A percentile compares a stretch with the other conserved stretches of the same genome.
phyloP scores from a whole-genome alignment of 257 asterid genomes.

The Rehmannia glutinosa region DNA sequence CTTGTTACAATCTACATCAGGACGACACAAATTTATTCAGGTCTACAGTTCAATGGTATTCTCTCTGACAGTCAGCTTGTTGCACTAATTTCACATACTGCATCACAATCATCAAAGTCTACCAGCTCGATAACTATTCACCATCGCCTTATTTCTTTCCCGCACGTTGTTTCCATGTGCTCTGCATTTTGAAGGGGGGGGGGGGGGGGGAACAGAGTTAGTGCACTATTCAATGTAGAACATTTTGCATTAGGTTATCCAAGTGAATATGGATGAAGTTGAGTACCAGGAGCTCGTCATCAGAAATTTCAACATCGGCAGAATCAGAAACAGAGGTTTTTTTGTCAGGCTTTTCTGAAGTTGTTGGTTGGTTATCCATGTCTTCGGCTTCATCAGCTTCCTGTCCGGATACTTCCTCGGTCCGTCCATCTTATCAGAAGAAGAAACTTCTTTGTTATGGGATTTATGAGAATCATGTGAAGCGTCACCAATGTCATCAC shows the following conservation, averaged over 20 bases:
- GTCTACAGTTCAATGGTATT: slow-evolving; percentile 13
- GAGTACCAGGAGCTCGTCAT: slow-evolving; percentile 86
- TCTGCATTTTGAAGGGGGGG: slow-evolving; percentile 46
- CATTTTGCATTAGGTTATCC: background rate
- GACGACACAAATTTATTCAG: slow-evolving; percentile 6
- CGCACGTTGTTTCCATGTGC: slow-evolving; percentile 70
- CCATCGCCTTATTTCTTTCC: slow-evolving; percentile 51
- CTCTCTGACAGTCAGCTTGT: background rate
- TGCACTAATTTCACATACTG: slow-evolving; percentile 5
- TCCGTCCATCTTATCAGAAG: slow-evolving; percentile 46
- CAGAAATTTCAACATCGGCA: slow-evolving; percentile 54
- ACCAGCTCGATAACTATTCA: slow-evolving; percentile 17
- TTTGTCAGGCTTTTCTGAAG: slow-evolving; percentile 23
- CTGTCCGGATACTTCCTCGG: slow-evolving; percentile 39
- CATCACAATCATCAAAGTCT: slow-evolving; percentile 8
- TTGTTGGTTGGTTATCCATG: slow-evolving; percentile 22
- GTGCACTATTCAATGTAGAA: background rate
- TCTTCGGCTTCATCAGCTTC: slow-evolving; percentile 35
- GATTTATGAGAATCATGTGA: slow-evolving; percentile 32
- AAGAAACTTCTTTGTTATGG: slow-evolving; percentile 48
- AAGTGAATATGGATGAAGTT: background rate
- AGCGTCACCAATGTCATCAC: slow-evolving; percentile 36
- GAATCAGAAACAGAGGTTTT: slow-evolving; percentile 31
- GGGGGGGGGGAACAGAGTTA: too few species aligned
- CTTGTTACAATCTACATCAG: slow-evolving; percentile 24